Percentiles rank a stretch among this genome's conserved stretches.
phyloP scores from a whole-genome alignment of 306 rosid genomes.

The Lagenaria siceraria region DNA sequence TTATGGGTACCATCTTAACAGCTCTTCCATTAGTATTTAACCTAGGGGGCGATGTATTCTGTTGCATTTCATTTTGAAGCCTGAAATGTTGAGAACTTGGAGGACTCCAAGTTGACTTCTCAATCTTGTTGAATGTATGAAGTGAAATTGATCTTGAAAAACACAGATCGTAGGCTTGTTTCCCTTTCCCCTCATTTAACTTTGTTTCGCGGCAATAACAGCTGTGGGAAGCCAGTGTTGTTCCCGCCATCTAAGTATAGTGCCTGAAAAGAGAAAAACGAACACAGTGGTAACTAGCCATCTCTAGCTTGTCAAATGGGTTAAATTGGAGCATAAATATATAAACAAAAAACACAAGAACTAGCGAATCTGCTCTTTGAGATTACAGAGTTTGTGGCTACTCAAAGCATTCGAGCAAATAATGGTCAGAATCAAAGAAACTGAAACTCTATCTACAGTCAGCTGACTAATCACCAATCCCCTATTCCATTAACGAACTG shows the following conservation, averaged over 20 bases:
- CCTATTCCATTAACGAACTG: neutral
- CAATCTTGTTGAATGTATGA: constrained; percentile 21
- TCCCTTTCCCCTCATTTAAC: constrained; percentile 30
- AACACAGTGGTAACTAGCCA: neutral
- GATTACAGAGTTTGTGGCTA: neutral
- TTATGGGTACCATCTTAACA: constrained; percentile 73
- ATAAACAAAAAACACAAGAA: neutral
- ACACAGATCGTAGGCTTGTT: constrained; percentile 26
- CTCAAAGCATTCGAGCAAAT: neutral
- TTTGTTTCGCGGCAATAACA: constrained; percentile 34
- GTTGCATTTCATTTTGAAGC: constrained; percentile 40
- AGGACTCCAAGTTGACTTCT: constrained; percentile 15
- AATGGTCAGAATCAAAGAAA: neutral
- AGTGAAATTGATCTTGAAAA: constrained; percentile 49
- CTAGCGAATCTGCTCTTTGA: neutral
- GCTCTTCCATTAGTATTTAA: constrained; percentile 53
- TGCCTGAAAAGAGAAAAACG: constrained; percentile 14
- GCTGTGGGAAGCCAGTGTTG: constrained; percentile 54
- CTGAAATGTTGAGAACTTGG: constrained; percentile 11
- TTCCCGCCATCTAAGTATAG: constrained; percentile 38
- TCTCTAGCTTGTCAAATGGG: neutral
- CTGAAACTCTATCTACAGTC: neutral
- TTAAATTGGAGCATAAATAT: neutral
- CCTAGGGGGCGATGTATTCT: constrained; percentile 41
- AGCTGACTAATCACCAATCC: neutral